A percentile compares a stretch with the other conserved stretches of the same genome.
These are phyloP conservation scores for Sarocladium oryzae DNA, from an alignment of 2,329 filamentous ascomycete species.

Conservation along the genomic window DNA sequence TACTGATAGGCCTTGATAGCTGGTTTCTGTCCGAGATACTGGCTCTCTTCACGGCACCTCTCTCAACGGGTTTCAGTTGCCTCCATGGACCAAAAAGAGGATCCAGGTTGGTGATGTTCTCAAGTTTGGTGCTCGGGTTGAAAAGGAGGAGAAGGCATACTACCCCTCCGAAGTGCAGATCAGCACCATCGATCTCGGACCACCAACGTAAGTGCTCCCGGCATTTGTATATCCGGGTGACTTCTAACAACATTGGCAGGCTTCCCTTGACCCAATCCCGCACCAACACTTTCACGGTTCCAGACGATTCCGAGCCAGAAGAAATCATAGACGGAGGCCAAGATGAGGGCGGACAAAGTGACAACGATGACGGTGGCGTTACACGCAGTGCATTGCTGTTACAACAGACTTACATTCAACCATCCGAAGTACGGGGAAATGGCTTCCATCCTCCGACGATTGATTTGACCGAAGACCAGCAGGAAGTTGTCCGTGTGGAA, in stretches of 20 bases:
- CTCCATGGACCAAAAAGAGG: constrained; percentile 11
- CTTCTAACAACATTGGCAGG: constrained; percentile 18
- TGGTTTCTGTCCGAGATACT: constrained; percentile 37
- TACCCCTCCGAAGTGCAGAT: constrained; percentile 32
- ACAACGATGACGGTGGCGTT: constrained; percentile 1
- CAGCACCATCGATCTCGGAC: constrained; percentile 21
- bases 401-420: background rate
- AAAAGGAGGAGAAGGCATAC: constrained; percentile 27
- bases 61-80: constrained; percentile 28
- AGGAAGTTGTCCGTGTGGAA: background rate
- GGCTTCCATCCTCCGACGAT: background rate
- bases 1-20: background rate
- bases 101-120: constrained; percentile 25
- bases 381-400: background rate
- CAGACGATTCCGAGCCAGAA: constrained; percentile 31
- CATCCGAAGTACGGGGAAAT: background rate
- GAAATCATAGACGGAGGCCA: background rate
- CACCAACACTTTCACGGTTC: constrained; percentile 31
- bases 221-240: no score
- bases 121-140: constrained; percentile 29
- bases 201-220: constrained; percentile 15
- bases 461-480: background rate
- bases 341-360: background rate
- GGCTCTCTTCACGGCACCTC: constrained; percentile 49
- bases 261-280: constrained; percentile 14